A percentile compares a stretch with the other conserved stretches of the same genome.
Conservation (phyloP, 2,329 filamentous ascomycete genomes). For the Botrytis byssoidea region DNA sequence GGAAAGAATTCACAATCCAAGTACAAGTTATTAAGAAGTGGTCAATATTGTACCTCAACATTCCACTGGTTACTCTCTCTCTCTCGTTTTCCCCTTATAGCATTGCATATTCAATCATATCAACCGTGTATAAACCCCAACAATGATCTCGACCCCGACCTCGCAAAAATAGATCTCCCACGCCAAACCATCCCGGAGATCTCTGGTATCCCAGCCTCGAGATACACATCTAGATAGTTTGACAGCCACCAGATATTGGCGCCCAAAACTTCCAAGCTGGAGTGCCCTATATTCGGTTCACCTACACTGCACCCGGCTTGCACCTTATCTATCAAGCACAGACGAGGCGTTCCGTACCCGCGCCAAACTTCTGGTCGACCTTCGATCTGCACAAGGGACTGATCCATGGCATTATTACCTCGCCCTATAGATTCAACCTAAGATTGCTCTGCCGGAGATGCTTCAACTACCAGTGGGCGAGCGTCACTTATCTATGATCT, state of each 20-base stretch:
- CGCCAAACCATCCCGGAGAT: not conserved
- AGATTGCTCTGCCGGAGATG: slow-evolving; percentile 11
- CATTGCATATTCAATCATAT: not conserved
- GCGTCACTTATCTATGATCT: not conserved
- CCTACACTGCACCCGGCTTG: not conserved
- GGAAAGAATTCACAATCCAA: not conserved
- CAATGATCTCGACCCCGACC: not conserved
- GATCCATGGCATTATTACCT: not conserved
- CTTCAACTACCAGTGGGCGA: slow-evolving; percentile 6
- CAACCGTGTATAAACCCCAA: not conserved
- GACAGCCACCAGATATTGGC: not conserved
- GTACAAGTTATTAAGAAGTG: not conserved
- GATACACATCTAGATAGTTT: not conserved
- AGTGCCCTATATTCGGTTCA: not conserved
- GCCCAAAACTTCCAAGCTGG: not conserved
- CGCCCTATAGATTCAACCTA: not conserved
- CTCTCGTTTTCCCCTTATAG: not conserved
- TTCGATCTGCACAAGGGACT: not conserved
- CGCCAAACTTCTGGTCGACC: not conserved
- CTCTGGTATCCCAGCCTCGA: not conserved
- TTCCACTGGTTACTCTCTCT: too few species aligned
- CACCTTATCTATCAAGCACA: slow-evolving; percentile 7
- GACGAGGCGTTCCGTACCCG: not conserved
- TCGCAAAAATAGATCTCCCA: not conserved
- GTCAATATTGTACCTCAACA: not conserved